A percentile compares a stretch with the other conserved stretches of the same genome.
Evolutionary conservation across 2,329 filamentous ascomycete genomes (phyloP).

Genomic region (Aureobasidium pullulans): DNA sequence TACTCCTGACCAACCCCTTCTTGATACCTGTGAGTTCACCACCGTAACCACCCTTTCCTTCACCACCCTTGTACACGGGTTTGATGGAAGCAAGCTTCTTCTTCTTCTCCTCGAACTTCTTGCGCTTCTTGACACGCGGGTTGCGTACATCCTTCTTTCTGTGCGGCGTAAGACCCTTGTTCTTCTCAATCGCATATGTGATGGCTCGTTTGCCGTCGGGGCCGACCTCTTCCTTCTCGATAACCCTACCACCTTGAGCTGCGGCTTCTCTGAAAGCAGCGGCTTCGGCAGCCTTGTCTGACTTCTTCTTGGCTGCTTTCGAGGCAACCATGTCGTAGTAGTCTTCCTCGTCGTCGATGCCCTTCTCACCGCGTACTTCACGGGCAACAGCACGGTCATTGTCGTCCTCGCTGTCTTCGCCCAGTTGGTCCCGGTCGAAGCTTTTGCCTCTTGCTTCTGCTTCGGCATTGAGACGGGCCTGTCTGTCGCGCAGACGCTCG

Average conservation of each 20-base stretch:
- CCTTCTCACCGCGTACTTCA: slow-evolving; percentile 36
- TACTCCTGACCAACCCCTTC: slow-evolving; percentile 83
- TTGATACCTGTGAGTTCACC: slow-evolving; percentile 96
- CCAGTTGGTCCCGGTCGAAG: slow-evolving; percentile 58
- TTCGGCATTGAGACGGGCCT: slow-evolving; percentile 79
- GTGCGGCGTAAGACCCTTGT: slow-evolving; percentile 85
- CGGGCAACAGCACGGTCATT: slow-evolving; percentile 51
- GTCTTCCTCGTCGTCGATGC: slow-evolving; percentile 52
- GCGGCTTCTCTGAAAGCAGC: slow-evolving; percentile 49
- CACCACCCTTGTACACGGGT: slow-evolving; percentile 76
- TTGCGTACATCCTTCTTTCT: slow-evolving; percentile 93
- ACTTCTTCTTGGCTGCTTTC: slow-evolving; percentile 58
- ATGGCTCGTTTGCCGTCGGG: slow-evolving; percentile 87
- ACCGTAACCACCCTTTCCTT: slow-evolving; percentile 76
- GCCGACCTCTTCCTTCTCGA: slow-evolving; percentile 62
- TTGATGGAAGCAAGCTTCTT: slow-evolving; percentile 91
- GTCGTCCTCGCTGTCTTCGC: slow-evolving; percentile 58
- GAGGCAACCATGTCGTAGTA: slow-evolving; percentile 88
- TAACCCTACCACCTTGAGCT: slow-evolving; percentile 52
- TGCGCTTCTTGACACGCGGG: slow-evolving; percentile 94
- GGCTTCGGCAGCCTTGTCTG: slow-evolving; percentile 62
- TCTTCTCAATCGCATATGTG: slow-evolving; percentile 91
- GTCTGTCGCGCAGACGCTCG: slow-evolving; percentile 78
- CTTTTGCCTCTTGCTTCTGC: slow-evolving; percentile 75
- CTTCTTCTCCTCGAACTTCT: slow-evolving; percentile 92